phyloP scores from a whole-genome alignment of 2,329 filamentous ascomycete species.

The Coleophoma crateriformis region DNA sequence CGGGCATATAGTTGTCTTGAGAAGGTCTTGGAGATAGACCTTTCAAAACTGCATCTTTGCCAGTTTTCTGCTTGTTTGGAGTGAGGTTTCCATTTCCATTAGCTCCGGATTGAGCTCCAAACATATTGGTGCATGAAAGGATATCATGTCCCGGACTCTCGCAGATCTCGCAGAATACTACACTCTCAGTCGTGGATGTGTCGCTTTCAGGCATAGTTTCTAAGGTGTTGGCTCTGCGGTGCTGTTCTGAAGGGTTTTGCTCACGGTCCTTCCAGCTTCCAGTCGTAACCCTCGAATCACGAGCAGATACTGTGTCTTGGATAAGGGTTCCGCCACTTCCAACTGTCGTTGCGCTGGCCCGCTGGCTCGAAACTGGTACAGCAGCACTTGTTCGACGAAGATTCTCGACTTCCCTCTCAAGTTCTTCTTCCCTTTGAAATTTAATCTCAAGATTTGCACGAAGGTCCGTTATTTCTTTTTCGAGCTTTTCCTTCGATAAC shows the following conservation, averaged over 20 bases:
- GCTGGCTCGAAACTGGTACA: conserved; percentile 31
- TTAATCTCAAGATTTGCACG: conserved; percentile 70
- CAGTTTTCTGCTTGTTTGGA: conserved; percentile 19
- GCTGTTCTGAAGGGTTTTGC: conserved; percentile 38
- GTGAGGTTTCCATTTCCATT: conserved; percentile 12
- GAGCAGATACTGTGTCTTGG: conserved; percentile 49
- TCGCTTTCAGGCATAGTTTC: conserved; percentile 69
- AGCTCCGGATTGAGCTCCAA: conserved; percentile 28
- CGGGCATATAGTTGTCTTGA: conserved; percentile 42
- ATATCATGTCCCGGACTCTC: conserved; percentile 91
- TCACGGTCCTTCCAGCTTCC: conserved; percentile 47
- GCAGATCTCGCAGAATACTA: conserved; percentile 74
- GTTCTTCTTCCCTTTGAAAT: conserved; percentile 69
- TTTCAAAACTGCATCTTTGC: conserved; percentile 33
- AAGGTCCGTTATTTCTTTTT: conserved; percentile 75
- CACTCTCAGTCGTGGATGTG: conserved; percentile 59
- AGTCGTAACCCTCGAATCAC: conserved; percentile 63
- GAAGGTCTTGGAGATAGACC: conserved; percentile 28
- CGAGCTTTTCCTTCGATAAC: conserved; percentile 61
- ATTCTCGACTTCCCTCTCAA: conserved; percentile 74
- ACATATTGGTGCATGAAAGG: conserved; percentile 89
- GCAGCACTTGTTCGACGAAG: conserved; percentile 44
- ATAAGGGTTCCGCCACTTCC: conserved; percentile 33
- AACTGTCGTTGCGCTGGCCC: conserved; percentile 44
- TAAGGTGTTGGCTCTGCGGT: conserved; percentile 46